Evolutionary conservation across 371 early-diverging fungal species (phyloP).

Genomic region (Mortierella sp.): DNA sequence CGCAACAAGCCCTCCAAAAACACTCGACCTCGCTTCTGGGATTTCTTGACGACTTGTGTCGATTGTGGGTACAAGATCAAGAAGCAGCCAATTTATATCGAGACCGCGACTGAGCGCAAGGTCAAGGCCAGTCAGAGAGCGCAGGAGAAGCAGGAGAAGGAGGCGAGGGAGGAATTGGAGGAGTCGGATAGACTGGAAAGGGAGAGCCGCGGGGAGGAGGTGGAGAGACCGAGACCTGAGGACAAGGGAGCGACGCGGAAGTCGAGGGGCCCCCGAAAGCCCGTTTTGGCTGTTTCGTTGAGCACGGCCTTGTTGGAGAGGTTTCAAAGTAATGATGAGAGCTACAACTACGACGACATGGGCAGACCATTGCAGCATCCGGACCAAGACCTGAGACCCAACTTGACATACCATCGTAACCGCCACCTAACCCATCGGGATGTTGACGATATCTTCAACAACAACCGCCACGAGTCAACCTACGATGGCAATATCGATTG

Average conservation of each 20-base stretch:
- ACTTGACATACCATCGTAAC: background rate
- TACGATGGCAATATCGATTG: conserved; percentile 44
- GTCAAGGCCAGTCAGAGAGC: background rate
- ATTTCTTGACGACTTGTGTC: conserved; percentile 27
- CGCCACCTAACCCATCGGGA: background rate
- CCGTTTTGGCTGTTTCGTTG: no score
- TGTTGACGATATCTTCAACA: conserved; percentile 27
- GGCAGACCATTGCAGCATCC: background rate
- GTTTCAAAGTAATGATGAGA: no score
- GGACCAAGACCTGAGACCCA: background rate
- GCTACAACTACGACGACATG: background rate
- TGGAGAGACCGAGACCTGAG: background rate
- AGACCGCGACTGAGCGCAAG: conserved; percentile 14
- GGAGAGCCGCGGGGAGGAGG: background rate
- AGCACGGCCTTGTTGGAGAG: no score
- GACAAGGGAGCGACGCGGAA: background rate
- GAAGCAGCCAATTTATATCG: conserved; percentile 24
- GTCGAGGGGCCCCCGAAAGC: background rate
- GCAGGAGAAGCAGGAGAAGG: background rate
- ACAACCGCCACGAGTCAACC: conserved; percentile 12
- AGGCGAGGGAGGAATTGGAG: background rate
- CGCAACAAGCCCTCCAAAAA: background rate
- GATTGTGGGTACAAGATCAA: conserved; percentile 37
- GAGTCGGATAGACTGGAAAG: no score
- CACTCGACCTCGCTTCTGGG: conserved; percentile 1